Evolutionary conservation across 768 basidiomycete species (phyloP), one percentile per base, ranked within the genome.

Genomic region (Rhodotorula toruloides): DNA sequence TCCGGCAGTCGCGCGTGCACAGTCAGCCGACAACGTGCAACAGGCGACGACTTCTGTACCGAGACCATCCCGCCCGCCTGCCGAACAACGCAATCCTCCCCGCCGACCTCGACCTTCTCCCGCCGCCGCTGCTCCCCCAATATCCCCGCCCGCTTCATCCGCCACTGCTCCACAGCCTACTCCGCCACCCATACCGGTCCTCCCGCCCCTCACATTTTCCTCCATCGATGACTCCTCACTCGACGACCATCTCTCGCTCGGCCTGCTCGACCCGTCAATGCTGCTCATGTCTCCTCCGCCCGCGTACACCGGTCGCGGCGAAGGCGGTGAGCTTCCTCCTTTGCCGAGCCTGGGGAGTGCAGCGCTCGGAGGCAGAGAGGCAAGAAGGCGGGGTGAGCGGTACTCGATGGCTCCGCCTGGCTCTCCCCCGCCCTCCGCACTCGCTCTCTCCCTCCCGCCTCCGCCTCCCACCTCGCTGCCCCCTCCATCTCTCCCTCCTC

Each of bases 231-330:
- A 36, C n/a, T 4, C 37, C 31, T 14, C 48, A 31, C 50, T 63
- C 50, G 66, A 67, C 25, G 44, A 44, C 16, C 66, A 67, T 25
- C 55, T 67, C 37, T 67, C 66, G 2, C 61, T 67, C 48, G 66
- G 66, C 2, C 46, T 67, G 14, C 29, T 67, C 44, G 66, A 67
- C 39, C 66, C 66, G 17, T 27, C 34, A 14, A 44, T 57, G n/a
- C 65, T 67, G 4, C 61, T 67, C 31, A 40, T 53, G 13, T n/a
- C 31, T 1, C 66, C 66, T 8, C 66, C 66, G 16, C 66, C 66
- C 0, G 66, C 66, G 2, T 67, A 67, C 46, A 39, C 22, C 10
- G 54, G 53, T 11, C 9, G 32, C 12, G 34, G 32, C 9, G 50
- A 4, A 22, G 22, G 31, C 5, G 31, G 49, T 21, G 31, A 22